Conservation (phyloP, 495 filamentous ascomycete species). For the Daldinia vernicosa region DNA sequence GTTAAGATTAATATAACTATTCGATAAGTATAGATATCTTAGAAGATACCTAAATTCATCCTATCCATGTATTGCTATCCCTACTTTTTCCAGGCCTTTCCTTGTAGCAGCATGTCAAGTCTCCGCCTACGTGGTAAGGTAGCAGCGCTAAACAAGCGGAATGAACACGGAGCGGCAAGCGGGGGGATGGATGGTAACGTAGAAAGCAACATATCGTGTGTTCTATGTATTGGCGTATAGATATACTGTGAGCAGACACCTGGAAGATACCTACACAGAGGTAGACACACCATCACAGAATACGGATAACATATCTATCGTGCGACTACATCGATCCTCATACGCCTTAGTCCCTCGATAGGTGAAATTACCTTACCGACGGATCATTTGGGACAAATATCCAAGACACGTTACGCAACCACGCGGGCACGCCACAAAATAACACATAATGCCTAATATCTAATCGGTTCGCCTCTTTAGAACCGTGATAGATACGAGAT, state of each 20-base stretch:
- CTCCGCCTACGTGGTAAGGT: conserved; percentile 17
- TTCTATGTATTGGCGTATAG: background rate
- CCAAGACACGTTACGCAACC: conserved; percentile 18
- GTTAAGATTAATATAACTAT: background rate
- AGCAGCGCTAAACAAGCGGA: conserved; percentile 34
- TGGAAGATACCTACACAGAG: background rate
- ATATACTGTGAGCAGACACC: background rate
- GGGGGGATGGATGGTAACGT: background rate
- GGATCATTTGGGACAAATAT: background rate
- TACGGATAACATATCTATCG: background rate
- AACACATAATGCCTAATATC: conserved; percentile 8
- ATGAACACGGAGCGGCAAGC: conserved; percentile 22
- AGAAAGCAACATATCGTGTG: background rate
- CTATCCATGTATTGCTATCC: conserved; percentile 37
- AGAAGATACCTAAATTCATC: conserved; percentile 11
- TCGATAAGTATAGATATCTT: conserved; percentile 2
- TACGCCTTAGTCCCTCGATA: conserved; percentile 12
- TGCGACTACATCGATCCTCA: background rate
- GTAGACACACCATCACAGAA: background rate
- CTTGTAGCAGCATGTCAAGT: conserved; percentile 8
- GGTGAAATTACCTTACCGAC: conserved; percentile 2
- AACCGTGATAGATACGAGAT: conserved; percentile 18
- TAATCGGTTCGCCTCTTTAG: conserved; percentile 15
- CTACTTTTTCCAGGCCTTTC: conserved; percentile 1
- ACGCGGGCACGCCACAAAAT: conserved; percentile 9